Conservation (phyloP, 495 filamentous ascomycete species). For the Penicillium bovifimosum region DNA sequence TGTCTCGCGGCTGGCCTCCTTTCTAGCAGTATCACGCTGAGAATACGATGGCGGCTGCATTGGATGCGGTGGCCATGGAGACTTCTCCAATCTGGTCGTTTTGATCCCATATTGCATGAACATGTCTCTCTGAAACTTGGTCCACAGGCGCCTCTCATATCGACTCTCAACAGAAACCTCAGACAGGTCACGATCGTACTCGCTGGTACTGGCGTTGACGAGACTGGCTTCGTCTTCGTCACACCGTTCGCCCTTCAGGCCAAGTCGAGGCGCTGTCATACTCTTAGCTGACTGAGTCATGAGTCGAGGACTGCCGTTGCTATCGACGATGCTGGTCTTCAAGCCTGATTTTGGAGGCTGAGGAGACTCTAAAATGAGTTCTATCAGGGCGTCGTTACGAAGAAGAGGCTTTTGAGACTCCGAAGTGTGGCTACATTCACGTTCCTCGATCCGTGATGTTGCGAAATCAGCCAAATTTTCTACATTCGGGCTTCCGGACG, state of each 20-base stretch:
- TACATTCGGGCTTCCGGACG: slow-evolving; percentile 1
- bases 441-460: background rate
- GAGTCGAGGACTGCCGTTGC: slow-evolving; percentile 28
- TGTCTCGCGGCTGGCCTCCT: background rate
- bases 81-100: slow-evolving; percentile 3
- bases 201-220: slow-evolving; percentile 8
- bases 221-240: background rate
- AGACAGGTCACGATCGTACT: slow-evolving; percentile 6
- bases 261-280: background rate
- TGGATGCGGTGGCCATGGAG: background rate
- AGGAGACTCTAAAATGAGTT: background rate
- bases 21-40: background rate
- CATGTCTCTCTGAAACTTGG: slow-evolving; percentile 23
- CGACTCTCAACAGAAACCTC: background rate
- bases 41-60: background rate
- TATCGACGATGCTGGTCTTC: slow-evolving; percentile 23
- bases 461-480: background rate
- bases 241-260: background rate
- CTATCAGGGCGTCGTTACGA: background rate
- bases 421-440: slow-evolving; percentile 6
- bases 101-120: slow-evolving; percentile 22
- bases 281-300: background rate
- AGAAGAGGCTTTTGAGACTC: slow-evolving; percentile 22
- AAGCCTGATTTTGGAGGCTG: background rate
- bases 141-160: background rate